Conservation (phyloP, 192 early-diverging fungal genomes). For the Coemansia sp. region DNA sequence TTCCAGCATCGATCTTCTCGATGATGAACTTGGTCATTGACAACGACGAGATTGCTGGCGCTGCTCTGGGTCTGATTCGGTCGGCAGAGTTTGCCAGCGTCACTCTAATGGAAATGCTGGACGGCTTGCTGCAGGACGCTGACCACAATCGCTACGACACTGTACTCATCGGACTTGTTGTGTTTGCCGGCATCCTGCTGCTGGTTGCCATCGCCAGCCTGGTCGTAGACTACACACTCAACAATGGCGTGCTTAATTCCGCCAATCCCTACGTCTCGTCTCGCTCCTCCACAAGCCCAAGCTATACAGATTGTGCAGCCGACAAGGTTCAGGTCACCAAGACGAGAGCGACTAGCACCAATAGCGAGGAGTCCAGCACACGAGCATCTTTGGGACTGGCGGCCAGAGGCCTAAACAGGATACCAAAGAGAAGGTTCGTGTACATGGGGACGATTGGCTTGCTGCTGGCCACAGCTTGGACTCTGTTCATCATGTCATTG, state of each 20-base stretch:
- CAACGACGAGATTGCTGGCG: slow-evolving; percentile 49
- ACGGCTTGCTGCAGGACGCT: slow-evolving; percentile 50
- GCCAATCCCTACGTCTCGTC: slow-evolving; percentile 26
- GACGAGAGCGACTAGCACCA: not conserved
- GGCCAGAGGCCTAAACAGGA: not conserved
- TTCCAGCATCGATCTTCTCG: slow-evolving; percentile 47
- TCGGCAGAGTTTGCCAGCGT: slow-evolving; percentile 54
- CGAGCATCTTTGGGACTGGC: not conserved
- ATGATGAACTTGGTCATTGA: slow-evolving; percentile 52
- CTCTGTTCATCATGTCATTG: slow-evolving; percentile 34
- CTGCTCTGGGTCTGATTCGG: slow-evolving; percentile 50
- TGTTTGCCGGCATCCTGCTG: slow-evolving; percentile 37
- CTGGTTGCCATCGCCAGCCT: slow-evolving; percentile 29
- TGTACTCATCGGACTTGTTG: slow-evolving; percentile 45
- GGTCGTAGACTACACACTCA: slow-evolving; percentile 21
- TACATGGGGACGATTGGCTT: slow-evolving; percentile 44
- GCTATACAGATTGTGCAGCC: not conserved
- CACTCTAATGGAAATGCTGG: slow-evolving; percentile 55
- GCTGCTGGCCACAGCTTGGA: slow-evolving; percentile 38
- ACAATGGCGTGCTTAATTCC: slow-evolving; percentile 39
- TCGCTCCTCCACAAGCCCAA: not conserved
- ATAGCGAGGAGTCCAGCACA: slow-evolving; percentile 3
- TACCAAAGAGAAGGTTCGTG: slow-evolving; percentile 37
- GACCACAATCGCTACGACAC: slow-evolving; percentile 54
- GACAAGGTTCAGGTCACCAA: not conserved